phyloP scores from a whole-genome alignment of 768 basidiomycete genomes.

The Ephemerocybe angulata region DNA sequence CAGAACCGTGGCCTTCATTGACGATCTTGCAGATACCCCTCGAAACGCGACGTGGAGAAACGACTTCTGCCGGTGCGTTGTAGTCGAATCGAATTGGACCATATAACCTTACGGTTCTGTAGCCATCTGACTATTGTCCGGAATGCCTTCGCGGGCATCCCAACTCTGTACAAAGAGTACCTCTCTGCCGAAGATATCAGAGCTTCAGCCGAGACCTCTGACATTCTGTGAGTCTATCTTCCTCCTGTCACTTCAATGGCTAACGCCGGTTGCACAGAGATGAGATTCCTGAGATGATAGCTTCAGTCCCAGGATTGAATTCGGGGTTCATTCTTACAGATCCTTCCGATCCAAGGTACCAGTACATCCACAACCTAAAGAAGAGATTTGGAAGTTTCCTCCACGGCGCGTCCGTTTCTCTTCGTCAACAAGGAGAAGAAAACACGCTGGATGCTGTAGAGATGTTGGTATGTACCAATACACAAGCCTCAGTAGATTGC shows the following conservation, averaged over 20 bases:
- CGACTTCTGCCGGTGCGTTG: constrained; percentile 73
- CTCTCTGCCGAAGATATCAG: constrained; percentile 47
- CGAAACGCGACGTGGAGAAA: constrained; percentile 73
- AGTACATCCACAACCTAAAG: constrained; percentile 54
- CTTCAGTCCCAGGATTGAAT: constrained; percentile 53
- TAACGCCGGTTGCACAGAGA: constrained; percentile 37
- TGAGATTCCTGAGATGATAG: constrained; percentile 77
- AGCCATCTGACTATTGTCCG: constrained; percentile 71
- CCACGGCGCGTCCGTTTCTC: constrained; percentile 62
- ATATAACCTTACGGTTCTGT: not conserved
- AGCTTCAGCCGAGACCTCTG: constrained; percentile 46
- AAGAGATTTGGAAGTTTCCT: constrained; percentile 66
- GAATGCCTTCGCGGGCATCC: constrained; percentile 71
- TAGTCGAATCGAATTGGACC: not conserved
- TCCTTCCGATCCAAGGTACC: constrained; percentile 58
- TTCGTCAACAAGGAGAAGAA: constrained; percentile 73
- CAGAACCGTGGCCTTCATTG: constrained; percentile 4
- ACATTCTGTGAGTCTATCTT: constrained; percentile 55
- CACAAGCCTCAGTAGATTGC: no score
- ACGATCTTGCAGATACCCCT: constrained; percentile 32
- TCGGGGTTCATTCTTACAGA: constrained; percentile 70
- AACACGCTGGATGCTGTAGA: constrained; percentile 80
- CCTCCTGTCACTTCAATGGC: not conserved
- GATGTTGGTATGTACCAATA: constrained; percentile 48
- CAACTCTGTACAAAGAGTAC: constrained; percentile 57